These are phyloP conservation scores for Umbellularia californica DNA, from an alignment of 164 flowering plant species.

Conservation along the genomic window DNA sequence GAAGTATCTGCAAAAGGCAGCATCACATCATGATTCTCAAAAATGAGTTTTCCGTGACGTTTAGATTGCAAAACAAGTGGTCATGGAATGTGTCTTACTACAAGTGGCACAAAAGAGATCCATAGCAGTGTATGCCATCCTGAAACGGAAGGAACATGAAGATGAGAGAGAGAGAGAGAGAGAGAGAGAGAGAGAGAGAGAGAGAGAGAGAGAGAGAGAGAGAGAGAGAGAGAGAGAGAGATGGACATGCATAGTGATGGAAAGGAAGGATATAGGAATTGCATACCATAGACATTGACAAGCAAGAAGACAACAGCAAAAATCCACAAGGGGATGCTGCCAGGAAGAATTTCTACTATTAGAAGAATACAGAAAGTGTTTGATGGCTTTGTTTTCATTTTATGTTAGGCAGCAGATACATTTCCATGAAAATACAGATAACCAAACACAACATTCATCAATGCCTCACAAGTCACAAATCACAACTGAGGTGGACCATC, in stretches of 20 bases:
- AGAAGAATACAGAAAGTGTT: background rate
- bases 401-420: too few relatives aligned
- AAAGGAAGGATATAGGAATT: background rate
- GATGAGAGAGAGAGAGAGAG: background rate
- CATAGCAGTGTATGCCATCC: slow-evolving; percentile 54
- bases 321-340: slow-evolving; percentile 58
- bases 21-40: background rate
- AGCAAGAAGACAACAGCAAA: slow-evolving; percentile 46
- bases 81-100: slow-evolving; percentile 30
- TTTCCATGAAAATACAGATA: too few relatives aligned
- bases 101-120: slow-evolving; percentile 50
- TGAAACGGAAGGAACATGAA: slow-evolving; percentile 21
- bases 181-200: background rate
- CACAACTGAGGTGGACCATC: too few relatives aligned
- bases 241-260: background rate
- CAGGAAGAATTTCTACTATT: background rate
- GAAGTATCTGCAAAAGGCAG: slow-evolving; percentile 37
- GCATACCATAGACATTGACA: slow-evolving; percentile 51
- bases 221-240: too few relatives aligned
- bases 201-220: background rate
- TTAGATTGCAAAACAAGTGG: background rate
- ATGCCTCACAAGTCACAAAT: too few relatives aligned
- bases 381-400: too few relatives aligned
- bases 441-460: too few relatives aligned
- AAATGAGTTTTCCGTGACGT: background rate